A percentile compares a stretch with the other conserved stretches of the same genome.
phyloP scores from a whole-genome alignment of 129 eudicot species.

The Artemisia annua region DNA sequence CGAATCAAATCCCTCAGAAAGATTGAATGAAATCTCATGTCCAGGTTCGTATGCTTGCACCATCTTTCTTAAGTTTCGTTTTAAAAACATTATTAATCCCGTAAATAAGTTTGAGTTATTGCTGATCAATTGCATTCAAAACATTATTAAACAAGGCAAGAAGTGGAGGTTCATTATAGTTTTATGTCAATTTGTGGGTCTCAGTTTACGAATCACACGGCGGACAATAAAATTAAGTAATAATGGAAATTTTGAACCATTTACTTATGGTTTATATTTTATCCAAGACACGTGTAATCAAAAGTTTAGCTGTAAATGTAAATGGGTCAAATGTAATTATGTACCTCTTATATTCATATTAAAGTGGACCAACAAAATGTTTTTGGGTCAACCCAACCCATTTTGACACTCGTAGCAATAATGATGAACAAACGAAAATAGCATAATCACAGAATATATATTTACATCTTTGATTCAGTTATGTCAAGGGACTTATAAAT shows the following conservation, averaged over 20 bases:
- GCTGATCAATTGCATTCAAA: neutral
- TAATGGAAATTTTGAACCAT: no score
- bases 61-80: neutral
- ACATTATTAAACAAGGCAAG: neutral
- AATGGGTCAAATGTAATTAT: neutral
- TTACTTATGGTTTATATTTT: no score
- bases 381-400: no score
- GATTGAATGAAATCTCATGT: slow-evolving; percentile 78
- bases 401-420: neutral
- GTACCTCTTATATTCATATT: no score
- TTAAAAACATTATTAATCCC: neutral
- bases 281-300: no score
- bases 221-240: neutral
- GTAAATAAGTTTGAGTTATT: neutral
- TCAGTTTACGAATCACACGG: neutral
- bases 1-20: slow-evolving; percentile 58
- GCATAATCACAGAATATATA: neutral
- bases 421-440: neutral
- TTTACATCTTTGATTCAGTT: neutral
- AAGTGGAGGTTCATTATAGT: slow-evolving; percentile 3
- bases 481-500: slow-evolving; percentile 20
- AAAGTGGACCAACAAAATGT: no score
- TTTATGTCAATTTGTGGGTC: slow-evolving; percentile 13
- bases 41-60: slow-evolving; percentile 56
- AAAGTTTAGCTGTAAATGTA: neutral